Evolutionary conservation across 1,139 yeast genomes (phyloP).

Genomic region (Yamadazyma dushanensis): DNA sequence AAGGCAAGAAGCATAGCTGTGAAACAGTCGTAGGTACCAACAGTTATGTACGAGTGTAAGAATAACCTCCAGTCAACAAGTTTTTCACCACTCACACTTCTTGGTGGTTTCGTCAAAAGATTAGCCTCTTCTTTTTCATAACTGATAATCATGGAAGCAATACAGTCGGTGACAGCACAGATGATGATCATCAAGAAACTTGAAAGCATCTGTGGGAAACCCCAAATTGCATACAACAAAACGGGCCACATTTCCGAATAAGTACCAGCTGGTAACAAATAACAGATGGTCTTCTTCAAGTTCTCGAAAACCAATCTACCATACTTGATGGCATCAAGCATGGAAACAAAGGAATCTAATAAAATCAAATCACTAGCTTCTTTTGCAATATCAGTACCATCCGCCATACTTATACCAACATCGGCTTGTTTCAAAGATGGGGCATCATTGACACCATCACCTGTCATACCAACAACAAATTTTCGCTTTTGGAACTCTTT

Average conservation of each 20-base stretch:
- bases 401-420: slow-evolving; percentile 52
- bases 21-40: slow-evolving; percentile 46
- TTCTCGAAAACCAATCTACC: slow-evolving; percentile 56
- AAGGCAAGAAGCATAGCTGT: slow-evolving; percentile 46
- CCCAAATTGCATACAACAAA: slow-evolving; percentile 47
- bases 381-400: slow-evolving; percentile 58
- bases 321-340: slow-evolving; percentile 46
- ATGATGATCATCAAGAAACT: slow-evolving; percentile 55
- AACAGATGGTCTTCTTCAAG: slow-evolving; percentile 49
- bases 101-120: slow-evolving; percentile 42
- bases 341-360: slow-evolving; percentile 43
- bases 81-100: slow-evolving; percentile 43
- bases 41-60: slow-evolving; percentile 43
- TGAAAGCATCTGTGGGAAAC: slow-evolving; percentile 51
- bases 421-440: slow-evolving; percentile 54
- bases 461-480: slow-evolving; percentile 52
- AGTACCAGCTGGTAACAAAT: slow-evolving; percentile 55
- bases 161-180: slow-evolving; percentile 50
- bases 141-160: slow-evolving; percentile 45
- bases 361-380: slow-evolving; percentile 56
- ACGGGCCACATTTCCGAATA: slow-evolving; percentile 57
- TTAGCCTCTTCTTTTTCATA: slow-evolving; percentile 48
- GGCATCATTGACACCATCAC: slow-evolving; percentile 56
- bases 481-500: slow-evolving; percentile 46
- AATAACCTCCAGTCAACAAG: slow-evolving; percentile 43